phyloP scores from a whole-genome alignment of 495 filamentous ascomycete species.

The Lasiosphaeria hispida region DNA sequence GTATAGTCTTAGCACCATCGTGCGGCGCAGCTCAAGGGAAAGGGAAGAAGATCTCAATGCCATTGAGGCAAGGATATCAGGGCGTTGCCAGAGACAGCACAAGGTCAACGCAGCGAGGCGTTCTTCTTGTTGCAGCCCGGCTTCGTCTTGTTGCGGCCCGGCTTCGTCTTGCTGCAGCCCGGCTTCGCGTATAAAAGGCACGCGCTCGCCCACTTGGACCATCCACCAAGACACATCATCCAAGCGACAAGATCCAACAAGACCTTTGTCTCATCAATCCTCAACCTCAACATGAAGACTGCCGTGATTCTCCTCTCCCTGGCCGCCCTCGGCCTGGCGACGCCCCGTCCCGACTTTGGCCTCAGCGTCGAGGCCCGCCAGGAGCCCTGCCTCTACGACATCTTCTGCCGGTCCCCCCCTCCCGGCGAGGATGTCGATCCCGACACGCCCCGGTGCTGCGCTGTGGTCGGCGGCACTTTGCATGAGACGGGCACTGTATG shows the following conservation, averaged over 20 bases:
- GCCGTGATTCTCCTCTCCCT: slow-evolving; percentile 5
- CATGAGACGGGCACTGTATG: slow-evolving; percentile 5
- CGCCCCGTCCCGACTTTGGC: slow-evolving; percentile 1
- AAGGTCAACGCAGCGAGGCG: slow-evolving; percentile 2
- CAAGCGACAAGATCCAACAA: slow-evolving; percentile 5
- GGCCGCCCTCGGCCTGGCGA: slow-evolving; percentile 3
- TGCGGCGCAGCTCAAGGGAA: slow-evolving; percentile 4
- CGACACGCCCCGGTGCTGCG: slow-evolving; percentile 5
- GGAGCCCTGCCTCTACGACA: slow-evolving; percentile 3
- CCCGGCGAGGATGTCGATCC: slow-evolving; percentile 5
- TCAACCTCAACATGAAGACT: slow-evolving; percentile 5
- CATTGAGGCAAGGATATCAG: slow-evolving; percentile 4
- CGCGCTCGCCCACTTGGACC: slow-evolving; percentile 2
- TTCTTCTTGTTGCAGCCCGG: slow-evolving; percentile 4
- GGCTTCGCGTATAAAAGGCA: slow-evolving; percentile 5
- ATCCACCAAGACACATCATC: slow-evolving; percentile 3
- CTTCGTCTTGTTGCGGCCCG: no score
- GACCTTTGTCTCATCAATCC: slow-evolving; percentile 5
- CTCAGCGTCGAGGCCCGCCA: slow-evolving; percentile 4
- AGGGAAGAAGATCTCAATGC: slow-evolving; percentile 1
- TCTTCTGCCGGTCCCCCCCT: slow-evolving; percentile 2
- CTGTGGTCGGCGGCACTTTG: slow-evolving; percentile 5
- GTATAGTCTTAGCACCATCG: slow-evolving; percentile 1
- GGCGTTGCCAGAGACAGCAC: slow-evolving; percentile 1
- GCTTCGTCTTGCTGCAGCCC: no score